A percentile compares a stretch with the other conserved stretches of the same genome.
Conservation (phyloP, 2,329 filamentous ascomycete genomes). For the Pseudonectria foliicola region DNA sequence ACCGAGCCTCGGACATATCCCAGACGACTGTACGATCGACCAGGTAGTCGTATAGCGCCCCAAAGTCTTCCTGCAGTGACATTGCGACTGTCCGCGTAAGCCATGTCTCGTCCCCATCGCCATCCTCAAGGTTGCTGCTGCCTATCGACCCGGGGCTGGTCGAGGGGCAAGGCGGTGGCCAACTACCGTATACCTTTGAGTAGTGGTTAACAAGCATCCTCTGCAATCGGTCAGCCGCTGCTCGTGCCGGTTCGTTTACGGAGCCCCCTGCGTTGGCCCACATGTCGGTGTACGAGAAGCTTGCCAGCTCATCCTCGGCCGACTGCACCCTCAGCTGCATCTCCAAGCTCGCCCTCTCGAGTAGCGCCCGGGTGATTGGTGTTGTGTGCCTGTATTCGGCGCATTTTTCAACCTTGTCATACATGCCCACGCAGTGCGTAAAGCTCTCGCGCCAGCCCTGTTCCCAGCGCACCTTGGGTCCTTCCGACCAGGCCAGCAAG, state of each 20-base stretch:
- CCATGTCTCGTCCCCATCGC: constrained; percentile 46
- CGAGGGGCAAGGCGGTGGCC: constrained; percentile 44
- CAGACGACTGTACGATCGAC: constrained; percentile 61
- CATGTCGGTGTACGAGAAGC: constrained; percentile 55
- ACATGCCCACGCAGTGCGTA: constrained; percentile 60
- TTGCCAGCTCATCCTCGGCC: constrained; percentile 52
- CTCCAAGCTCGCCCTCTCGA: constrained; percentile 55
- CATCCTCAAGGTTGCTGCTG: constrained; percentile 9
- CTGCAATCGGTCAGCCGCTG: constrained; percentile 52
- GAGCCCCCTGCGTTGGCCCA: constrained; percentile 46
- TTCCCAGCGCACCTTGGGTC: constrained; percentile 53
- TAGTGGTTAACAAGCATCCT: constrained; percentile 56
- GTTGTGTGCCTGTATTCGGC: constrained; percentile 53
- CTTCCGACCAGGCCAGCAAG: constrained; percentile 59
- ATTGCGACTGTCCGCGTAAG: constrained; percentile 51
- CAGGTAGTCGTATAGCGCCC: constrained; percentile 62
- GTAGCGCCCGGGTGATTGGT: constrained; percentile 53
- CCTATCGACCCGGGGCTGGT: constrained; percentile 2
- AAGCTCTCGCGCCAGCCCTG: constrained; percentile 63
- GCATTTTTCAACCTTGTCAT: constrained; percentile 40
- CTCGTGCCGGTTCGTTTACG: constrained; percentile 37
- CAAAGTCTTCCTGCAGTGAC: constrained; percentile 58
- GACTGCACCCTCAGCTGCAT: constrained; percentile 55
- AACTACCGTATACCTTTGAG: constrained; percentile 46
- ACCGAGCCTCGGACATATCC: constrained; percentile 55